Conservation (phyloP, 371 early-diverging fungal species). For the Rhizomucor pusillus region DNA sequence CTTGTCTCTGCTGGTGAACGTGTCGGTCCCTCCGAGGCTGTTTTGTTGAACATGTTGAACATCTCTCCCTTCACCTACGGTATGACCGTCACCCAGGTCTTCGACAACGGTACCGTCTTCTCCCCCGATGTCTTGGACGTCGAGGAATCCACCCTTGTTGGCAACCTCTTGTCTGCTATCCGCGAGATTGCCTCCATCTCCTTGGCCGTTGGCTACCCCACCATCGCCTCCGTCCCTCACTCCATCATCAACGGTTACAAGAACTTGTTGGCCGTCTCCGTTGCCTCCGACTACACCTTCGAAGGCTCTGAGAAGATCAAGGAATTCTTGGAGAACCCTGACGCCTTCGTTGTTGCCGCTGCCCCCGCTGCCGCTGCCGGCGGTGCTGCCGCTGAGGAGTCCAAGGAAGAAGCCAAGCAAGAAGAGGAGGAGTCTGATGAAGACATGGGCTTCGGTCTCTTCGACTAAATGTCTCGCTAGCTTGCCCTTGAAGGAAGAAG, state of each 20-base stretch:
- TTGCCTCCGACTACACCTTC: constrained; percentile 95
- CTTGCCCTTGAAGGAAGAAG: too few relatives aligned
- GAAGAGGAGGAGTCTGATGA: constrained; percentile 75
- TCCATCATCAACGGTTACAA: constrained; percentile 95
- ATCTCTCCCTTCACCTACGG: constrained; percentile 99
- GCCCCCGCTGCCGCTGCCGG: constrained; percentile 57
- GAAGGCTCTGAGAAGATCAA: constrained; percentile 89
- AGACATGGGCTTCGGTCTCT: constrained; percentile 85
- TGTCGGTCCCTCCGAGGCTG: constrained; percentile 99
- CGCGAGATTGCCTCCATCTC: constrained; percentile 92
- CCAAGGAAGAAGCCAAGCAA: constrained; percentile 34
- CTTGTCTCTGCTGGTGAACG: constrained; percentile 88
- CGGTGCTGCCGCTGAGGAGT: constrained; percentile 46
- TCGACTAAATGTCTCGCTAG: constrained; percentile 69
- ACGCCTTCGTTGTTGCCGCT: constrained; percentile 76
- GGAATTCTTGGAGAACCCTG: constrained; percentile 87
- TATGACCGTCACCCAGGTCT: constrained; percentile 93
- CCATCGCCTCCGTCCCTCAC: constrained; percentile 98
- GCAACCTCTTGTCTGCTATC: constrained; percentile 80
- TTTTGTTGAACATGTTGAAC: constrained; percentile 98
- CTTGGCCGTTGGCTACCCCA: constrained; percentile 91
- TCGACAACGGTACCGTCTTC: constrained; percentile 94
- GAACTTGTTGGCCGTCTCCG: constrained; percentile 89
- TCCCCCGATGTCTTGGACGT: constrained; percentile 91
- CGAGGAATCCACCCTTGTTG: constrained; percentile 81